Evolutionary conservation across 2,329 filamentous ascomycete species (phyloP), one percentile per base, ranked within the genome.

Genomic region (Stromatinia cepivora): DNA sequence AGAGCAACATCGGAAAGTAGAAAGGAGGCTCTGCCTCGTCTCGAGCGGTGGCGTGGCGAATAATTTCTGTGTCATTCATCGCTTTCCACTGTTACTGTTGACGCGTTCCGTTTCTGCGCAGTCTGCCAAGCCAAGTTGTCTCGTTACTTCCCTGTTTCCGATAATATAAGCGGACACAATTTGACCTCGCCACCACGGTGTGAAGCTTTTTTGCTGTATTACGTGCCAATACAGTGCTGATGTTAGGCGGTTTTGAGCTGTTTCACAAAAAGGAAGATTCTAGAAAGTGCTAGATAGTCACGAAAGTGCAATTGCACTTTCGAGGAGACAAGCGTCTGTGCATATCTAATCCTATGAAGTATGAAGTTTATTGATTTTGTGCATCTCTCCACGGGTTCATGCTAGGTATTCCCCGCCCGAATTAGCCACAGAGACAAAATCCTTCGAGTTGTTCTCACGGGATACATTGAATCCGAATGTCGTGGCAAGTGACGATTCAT

Each of bases 291-390:
- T 50, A 63, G 46, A 52, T n/a, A 28, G 11, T 17, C 31, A 22
- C 46, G 50, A 56, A 65, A 39, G 50, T 66, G 63, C 50, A 57
- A 66, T 66, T 66, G 63, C 63, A 66, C 63, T 66, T 66, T 66
- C 11, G 34, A 39, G 34, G 2, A 34, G 13, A 56, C 36, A 39
- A 39, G 31, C 15, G 20, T 28, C 22, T 13, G 34, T 36, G 59
- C 46, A 63, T 36, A 25, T 11, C 20, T 34, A 17, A 22, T 36
- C 8, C 39, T 36, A 28, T 25, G 20, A 45, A 50, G 53, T 46
- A 20, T 58, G 17, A 42, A 25, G 48, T n/a, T 58, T 39, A 42
- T n/a, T 36, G 39, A 13, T 5, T 25, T 50, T 48, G 28, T 66
- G 28, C 22, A 50, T 10, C 28, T 34, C 39, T 59, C 25, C 39